Conservation (phyloP, 768 basidiomycete species). For the Clitopilus hobsonii region DNA sequence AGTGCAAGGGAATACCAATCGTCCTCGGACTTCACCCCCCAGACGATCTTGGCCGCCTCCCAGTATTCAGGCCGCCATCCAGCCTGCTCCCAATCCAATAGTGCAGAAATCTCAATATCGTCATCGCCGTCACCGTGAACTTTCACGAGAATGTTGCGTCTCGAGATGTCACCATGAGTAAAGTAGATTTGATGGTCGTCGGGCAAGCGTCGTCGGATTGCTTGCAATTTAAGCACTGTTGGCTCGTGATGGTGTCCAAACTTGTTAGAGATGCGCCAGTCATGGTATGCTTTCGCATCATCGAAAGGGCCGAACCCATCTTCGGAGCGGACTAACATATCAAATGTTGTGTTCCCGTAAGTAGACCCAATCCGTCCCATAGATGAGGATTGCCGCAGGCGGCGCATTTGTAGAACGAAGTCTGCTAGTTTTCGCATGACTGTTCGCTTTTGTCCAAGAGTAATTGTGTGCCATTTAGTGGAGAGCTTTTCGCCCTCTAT, state of each 20-base stretch:
- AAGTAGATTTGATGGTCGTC: no score
- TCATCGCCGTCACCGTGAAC: background rate
- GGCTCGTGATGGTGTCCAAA: slow-evolving; percentile 4
- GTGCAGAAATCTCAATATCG: slow-evolving; percentile 2
- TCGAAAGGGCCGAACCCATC: background rate
- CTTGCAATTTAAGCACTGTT: background rate
- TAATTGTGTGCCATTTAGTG: background rate
- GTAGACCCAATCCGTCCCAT: background rate
- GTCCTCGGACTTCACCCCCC: no score
- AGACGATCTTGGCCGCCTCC: slow-evolving; percentile 2
- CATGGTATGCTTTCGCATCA: slow-evolving; percentile 5
- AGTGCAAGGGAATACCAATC: no score
- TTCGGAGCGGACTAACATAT: background rate
- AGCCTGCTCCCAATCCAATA: slow-evolving; percentile 9
- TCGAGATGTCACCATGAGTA: no score
- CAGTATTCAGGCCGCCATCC: slow-evolving; percentile 10
- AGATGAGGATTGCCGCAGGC: background rate
- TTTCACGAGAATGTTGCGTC: background rate
- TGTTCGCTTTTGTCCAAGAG: background rate
- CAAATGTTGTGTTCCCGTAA: background rate
- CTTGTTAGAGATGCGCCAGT: slow-evolving; percentile 7
- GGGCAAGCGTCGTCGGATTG: no score
- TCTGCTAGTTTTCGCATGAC: background rate
- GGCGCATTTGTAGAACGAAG: background rate
- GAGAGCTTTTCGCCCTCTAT: background rate